Percentiles rank a stretch among this genome's conserved stretches.
Evolutionary conservation across 2,329 filamentous ascomycete genomes (phyloP).

Genomic region (Colletotrichum limetticola): DNA sequence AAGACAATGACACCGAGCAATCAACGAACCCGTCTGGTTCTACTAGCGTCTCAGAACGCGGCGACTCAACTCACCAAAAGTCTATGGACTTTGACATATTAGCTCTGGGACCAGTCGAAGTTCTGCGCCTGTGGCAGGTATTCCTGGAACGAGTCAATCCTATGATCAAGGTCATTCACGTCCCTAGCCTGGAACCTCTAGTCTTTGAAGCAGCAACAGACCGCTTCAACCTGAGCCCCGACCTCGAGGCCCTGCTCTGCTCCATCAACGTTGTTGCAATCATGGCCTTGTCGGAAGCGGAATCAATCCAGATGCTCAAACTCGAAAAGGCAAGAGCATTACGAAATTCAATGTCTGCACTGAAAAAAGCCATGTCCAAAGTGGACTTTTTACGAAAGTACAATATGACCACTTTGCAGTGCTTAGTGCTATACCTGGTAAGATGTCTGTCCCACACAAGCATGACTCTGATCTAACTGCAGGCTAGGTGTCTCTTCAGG

Average conservation of each 20-base stretch:
- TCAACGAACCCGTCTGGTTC: neutral
- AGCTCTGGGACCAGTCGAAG: constrained; percentile 6
- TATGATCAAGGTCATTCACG: constrained; percentile 76
- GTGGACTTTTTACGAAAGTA: constrained; percentile 68
- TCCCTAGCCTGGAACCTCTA: constrained; percentile 62
- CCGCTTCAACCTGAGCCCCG: constrained; percentile 20
- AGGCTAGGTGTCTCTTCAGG: constrained; percentile 62
- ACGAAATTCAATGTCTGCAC: constrained; percentile 60
- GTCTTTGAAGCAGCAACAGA: constrained; percentile 45
- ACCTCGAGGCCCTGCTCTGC: constrained; percentile 70
- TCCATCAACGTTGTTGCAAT: constrained; percentile 68
- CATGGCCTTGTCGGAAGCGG: constrained; percentile 66
- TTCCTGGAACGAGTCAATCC: constrained; percentile 81
- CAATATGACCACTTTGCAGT: constrained; percentile 67
- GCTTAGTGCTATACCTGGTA: constrained; percentile 67
- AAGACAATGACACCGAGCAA: neutral
- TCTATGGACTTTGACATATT: constrained; percentile 25
- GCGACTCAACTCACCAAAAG: neutral
- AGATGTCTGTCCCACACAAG: constrained; percentile 63
- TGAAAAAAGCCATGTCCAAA: constrained; percentile 59
- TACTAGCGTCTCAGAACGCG: neutral
- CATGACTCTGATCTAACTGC: constrained; percentile 31
- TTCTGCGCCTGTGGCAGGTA: constrained; percentile 76
- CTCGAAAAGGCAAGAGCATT: constrained; percentile 59
- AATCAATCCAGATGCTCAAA: constrained; percentile 64